A percentile compares a stretch with the other conserved stretches of the same genome.
phyloP scores from a whole-genome alignment of 2,329 filamentous ascomycete genomes.

The Penicillium sp. region DNA sequence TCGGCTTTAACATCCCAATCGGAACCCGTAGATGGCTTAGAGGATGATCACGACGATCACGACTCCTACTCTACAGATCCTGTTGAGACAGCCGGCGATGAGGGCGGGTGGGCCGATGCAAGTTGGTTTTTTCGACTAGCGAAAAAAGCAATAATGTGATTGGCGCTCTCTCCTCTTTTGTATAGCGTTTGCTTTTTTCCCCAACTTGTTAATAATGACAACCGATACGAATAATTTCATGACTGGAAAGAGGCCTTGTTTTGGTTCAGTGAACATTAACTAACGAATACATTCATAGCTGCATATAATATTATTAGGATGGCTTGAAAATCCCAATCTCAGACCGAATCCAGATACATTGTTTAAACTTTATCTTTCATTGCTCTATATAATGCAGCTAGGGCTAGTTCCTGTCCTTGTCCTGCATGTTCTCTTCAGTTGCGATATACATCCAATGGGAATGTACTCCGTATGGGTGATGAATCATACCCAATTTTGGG shows the following conservation, averaged over 20 bases:
- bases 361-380: no score
- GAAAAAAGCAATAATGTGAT: conserved; percentile 24
- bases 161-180: neutral
- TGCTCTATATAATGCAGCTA: no score
- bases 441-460: no score
- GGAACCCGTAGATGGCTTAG: neutral
- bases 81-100: conserved; percentile 33
- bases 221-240: neutral
- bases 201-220: neutral
- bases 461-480: no score
- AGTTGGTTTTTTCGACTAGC: conserved; percentile 56
- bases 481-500: no score
- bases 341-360: no score
- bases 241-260: neutral
- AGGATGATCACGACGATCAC: conserved; percentile 20
- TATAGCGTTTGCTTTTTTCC: neutral
- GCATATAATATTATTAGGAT: no score
- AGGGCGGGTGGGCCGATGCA: conserved; percentile 56
- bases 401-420: no score
- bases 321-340: no score
- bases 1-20: neutral
- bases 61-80: conserved; percentile 20
- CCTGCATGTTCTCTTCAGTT: no score
- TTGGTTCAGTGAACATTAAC: no score
- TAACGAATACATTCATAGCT: neutral